These are phyloP conservation scores for Pseudozyma hubeiensis DNA, from an alignment of 1,284 basidiomycete genomes.

Conservation along the genomic window DNA sequence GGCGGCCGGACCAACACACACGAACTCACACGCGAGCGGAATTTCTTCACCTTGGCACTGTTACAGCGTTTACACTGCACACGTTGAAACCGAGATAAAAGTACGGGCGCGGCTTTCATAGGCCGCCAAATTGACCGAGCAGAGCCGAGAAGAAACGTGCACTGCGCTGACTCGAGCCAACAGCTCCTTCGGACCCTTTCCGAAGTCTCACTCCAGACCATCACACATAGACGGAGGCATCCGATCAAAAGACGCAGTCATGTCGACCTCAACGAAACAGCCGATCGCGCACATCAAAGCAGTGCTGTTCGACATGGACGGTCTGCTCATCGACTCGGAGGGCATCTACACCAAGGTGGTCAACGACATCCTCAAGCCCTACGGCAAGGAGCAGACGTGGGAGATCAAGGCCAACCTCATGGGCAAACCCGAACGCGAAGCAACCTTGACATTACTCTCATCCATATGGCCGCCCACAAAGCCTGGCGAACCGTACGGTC, in stretches of 20 bases:
- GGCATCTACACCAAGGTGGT: slow-evolving; percentile 67
- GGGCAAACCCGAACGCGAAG: slow-evolving; percentile 67
- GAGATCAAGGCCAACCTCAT: slow-evolving; percentile 68
- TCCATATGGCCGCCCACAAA: slow-evolving; percentile 61
- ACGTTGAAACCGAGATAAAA: no score
- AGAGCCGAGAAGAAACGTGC: slow-evolving; percentile 3
- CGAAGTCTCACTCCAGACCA: not conserved
- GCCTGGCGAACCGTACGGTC: slow-evolving; percentile 36
- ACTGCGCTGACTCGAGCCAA: slow-evolving; percentile 12
- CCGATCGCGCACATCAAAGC: slow-evolving; percentile 52
- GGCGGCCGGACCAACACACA: not conserved
- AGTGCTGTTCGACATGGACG: slow-evolving; percentile 66
- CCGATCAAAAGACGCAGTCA: not conserved
- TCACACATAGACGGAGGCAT: not conserved
- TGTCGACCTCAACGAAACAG: slow-evolving; percentile 13
- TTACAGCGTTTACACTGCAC: not conserved
- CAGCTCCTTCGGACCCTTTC: slow-evolving; percentile 2
- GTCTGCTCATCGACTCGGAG: slow-evolving; percentile 67
- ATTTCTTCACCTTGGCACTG: not conserved
- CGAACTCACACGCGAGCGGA: no score
- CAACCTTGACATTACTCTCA: slow-evolving; percentile 59
- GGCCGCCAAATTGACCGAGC: slow-evolving; percentile 14
- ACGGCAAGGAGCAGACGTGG: slow-evolving; percentile 68
- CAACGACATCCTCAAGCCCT: slow-evolving; percentile 65
- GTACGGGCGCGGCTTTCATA: slow-evolving; percentile 1